phyloP scores from a whole-genome alignment of 2,329 filamentous ascomycete genomes.

The Bisporella sp. region DNA sequence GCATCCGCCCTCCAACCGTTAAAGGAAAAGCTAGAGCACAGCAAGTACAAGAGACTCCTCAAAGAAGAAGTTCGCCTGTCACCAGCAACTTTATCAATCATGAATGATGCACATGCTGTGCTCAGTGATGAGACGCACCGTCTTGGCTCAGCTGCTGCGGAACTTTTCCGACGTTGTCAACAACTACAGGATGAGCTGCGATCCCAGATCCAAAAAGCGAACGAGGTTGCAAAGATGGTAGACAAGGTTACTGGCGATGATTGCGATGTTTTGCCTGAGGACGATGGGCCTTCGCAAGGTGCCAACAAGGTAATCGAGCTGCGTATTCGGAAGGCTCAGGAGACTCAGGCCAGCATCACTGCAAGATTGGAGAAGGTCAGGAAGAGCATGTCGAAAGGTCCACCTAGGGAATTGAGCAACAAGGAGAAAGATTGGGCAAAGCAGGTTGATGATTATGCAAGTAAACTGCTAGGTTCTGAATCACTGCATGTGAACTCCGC shows the following conservation, averaged over 20 bases:
- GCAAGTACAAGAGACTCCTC: conserved; percentile 52
- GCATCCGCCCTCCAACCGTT: conserved; percentile 48
- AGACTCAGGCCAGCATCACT: conserved; percentile 49
- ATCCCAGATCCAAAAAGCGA: conserved; percentile 59
- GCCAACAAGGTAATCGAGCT: conserved; percentile 52
- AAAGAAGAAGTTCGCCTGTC: conserved; percentile 64
- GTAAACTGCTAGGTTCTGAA: conserved; percentile 24
- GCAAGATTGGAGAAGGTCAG: conserved; percentile 54
- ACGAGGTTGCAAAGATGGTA: conserved; percentile 58
- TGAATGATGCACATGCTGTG: conserved; percentile 67
- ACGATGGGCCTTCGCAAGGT: conserved; percentile 39
- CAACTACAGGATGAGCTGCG: conserved; percentile 60
- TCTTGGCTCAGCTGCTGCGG: conserved; percentile 62
- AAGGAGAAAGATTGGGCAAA: conserved; percentile 53
- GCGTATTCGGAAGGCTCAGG: conserved; percentile 46
- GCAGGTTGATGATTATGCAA: conserved; percentile 42
- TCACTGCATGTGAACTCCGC: conserved; percentile 1
- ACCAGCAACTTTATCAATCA: conserved; percentile 61
- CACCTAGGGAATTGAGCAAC: conserved; percentile 48
- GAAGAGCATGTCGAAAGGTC: conserved; percentile 41
- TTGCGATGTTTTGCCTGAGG: conserved; percentile 29
- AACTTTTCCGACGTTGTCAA: conserved; percentile 66
- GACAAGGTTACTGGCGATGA: conserved; percentile 59
- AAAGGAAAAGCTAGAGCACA: conserved; percentile 49
- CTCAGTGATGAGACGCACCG: conserved; percentile 62